phyloP scores from a whole-genome alignment of 306 rosid genomes.

The Citrullus colocynthis region DNA sequence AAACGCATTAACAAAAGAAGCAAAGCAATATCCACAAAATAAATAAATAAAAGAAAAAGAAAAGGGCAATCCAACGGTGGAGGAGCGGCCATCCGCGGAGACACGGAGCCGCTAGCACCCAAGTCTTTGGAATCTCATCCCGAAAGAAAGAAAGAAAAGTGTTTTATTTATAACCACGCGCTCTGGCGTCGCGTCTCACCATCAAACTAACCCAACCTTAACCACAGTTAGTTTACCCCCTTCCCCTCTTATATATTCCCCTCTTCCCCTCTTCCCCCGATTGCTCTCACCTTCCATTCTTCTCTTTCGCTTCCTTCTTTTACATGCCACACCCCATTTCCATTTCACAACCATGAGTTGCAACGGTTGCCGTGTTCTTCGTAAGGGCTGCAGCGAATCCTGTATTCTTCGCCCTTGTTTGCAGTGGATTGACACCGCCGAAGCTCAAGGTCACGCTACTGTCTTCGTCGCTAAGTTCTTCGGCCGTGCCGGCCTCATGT shows the following conservation, averaged over 20 bases:
- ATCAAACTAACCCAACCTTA: background rate
- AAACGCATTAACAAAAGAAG: background rate
- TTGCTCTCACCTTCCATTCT: slow-evolving; percentile 12
- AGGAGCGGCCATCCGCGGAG: slow-evolving; percentile 91
- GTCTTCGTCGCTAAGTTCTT: slow-evolving; percentile 96
- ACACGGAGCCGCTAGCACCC: slow-evolving; percentile 99
- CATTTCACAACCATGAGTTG: slow-evolving; percentile 50
- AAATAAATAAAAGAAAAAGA: background rate
- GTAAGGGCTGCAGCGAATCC: slow-evolving; percentile 94
- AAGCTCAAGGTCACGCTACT: slow-evolving; percentile 93
- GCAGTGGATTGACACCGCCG: slow-evolving; percentile 83
- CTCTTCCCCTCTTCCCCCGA: background rate
- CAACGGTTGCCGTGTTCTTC: slow-evolving; percentile 95
- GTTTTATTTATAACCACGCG: background rate
- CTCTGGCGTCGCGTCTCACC: background rate
- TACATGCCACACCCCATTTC: background rate
- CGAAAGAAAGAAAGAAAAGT: background rate
- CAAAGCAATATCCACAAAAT: background rate
- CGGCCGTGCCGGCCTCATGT: slow-evolving; percentile 98
- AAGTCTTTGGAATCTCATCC: slow-evolving; percentile 73
- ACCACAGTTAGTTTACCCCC: background rate
- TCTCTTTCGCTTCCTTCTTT: background rate
- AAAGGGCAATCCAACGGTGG: slow-evolving; percentile 62
- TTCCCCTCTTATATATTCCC: slow-evolving; percentile 14
- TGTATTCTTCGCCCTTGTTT: slow-evolving; percentile 82